Percentiles rank a stretch among this genome's conserved stretches.
Evolutionary conservation across 1,284 basidiomycete genomes (phyloP).

Genomic region (Pulveroboletus sp.): DNA sequence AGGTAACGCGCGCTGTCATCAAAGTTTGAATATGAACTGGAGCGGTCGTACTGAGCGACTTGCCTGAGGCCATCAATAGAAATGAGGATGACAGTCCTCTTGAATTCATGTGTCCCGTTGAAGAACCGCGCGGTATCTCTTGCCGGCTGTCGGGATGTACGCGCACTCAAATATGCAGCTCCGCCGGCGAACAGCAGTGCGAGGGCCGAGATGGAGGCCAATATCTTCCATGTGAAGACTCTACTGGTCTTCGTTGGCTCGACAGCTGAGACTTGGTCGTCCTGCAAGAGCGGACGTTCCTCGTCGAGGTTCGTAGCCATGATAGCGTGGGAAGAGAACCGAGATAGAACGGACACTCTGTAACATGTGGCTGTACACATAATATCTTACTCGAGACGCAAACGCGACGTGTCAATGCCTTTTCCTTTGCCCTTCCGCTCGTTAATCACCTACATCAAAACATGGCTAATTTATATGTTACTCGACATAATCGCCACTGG

Average conservation of each 20-base stretch:
- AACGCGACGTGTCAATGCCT: neutral
- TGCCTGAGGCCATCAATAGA: conserved; percentile 85
- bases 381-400: neutral
- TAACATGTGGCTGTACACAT: conserved; percentile 23
- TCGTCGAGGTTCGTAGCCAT: conserved; percentile 20
- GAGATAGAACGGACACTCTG: neutral
- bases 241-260: neutral
- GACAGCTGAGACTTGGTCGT: conserved; percentile 3
- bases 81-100: conserved; percentile 76
- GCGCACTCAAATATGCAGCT: conserved; percentile 6
- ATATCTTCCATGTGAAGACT: conserved; percentile 8
- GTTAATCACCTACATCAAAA: conserved; percentile 14
- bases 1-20: conserved; percentile 73
- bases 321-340: neutral
- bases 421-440: conserved; percentile 7
- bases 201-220: conserved; percentile 16
- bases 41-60: conserved; percentile 18
- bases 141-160: conserved; percentile 1
- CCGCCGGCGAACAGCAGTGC: conserved; percentile 16
- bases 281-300: conserved; percentile 21
- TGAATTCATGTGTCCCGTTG: conserved; percentile 78
- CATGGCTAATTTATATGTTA: conserved; percentile 36
- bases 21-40: conserved; percentile 3
- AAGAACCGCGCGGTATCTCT: conserved; percentile 29
- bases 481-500: conserved; percentile 71